Evolutionary conservation across 2,329 filamentous ascomycete species (phyloP).

Genomic region (Kalmusia sp.): DNA sequence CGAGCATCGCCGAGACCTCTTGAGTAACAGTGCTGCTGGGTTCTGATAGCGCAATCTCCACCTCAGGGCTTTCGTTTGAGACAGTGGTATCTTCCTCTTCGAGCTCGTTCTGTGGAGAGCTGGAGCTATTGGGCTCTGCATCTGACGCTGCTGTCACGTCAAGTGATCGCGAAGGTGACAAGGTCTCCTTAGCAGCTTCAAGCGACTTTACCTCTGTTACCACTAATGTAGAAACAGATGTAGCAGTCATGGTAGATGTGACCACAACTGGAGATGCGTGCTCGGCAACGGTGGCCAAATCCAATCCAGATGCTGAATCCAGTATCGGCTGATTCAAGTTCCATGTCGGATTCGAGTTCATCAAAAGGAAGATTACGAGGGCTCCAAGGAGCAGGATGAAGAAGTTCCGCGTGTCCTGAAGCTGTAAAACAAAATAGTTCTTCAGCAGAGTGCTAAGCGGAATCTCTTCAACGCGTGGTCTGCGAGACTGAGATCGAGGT

Average conservation of each 20-base stretch:
- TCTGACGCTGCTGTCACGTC: neutral
- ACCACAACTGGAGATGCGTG: constrained; percentile 9
- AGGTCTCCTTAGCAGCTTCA: neutral
- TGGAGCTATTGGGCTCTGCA: neutral
- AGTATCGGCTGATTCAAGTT: constrained; percentile 12
- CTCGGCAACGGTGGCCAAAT: constrained; percentile 5
- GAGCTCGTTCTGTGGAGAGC: neutral
- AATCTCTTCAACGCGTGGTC: constrained; percentile 47
- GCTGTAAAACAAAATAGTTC: constrained; percentile 61
- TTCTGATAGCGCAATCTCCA: neutral
- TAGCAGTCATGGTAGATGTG: constrained; percentile 32
- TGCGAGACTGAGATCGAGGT: constrained; percentile 15
- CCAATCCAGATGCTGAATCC: neutral
- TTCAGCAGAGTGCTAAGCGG: constrained; percentile 59
- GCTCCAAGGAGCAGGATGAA: constrained; percentile 55
- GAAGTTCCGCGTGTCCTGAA: constrained; percentile 62
- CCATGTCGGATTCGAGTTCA: constrained; percentile 26
- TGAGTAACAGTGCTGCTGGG: too few relatives aligned
- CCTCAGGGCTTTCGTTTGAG: neutral
- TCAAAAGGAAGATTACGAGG: constrained; percentile 51
- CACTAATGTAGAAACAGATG: constrained; percentile 33
- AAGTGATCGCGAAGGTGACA: neutral
- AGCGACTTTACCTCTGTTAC: constrained; percentile 25
- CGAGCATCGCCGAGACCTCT: neutral
- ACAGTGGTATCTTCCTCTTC: neutral